Base-by-base conservation (phyloP, 305 asterid species). In the Solanum hybrid region DNA sequence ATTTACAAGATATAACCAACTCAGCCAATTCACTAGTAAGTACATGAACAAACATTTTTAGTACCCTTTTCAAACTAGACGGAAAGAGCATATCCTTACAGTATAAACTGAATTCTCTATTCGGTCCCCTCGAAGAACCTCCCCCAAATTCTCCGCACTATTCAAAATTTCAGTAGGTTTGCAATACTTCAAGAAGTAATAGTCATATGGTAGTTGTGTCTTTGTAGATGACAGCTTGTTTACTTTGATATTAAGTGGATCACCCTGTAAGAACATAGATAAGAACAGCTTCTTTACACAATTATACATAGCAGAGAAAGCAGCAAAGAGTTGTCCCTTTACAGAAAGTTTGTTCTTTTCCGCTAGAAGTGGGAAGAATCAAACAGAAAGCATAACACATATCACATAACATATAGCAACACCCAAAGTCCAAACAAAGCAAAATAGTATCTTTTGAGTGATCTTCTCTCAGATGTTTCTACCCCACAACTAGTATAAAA, bases 111-210 rank as follows among this genome's bases (percentile, higher is more conserved):
- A 96, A 89, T 96, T 96, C 92, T 96, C 99, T 27, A 96, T 96
- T 85, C 98, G 96, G 89, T 96, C 98, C 87, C 99, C 99, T 77
- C 99, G 96, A 73, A 96, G 97, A 89, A 96, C 98, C 94, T 96
- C 99, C 85, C 99, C 99, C 90, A 96, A 94, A 91, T 96, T 95
- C 93, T 96, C 98, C 5, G 95, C 99, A 79, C 89, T 96, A 92
- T 95, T 94, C 90, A 88, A 89, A 88, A 96, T 96, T 89, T 94
- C 93, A 0, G 42, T 6, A 12, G 99, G 98, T 90, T 94, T 95
- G 94, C 99, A 96, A 92, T 96, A 95, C 75, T 94, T 93, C 94
- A 96, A 93, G 94, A 88, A 96, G 91, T 95, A 96, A 92, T 89
- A 95, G 91, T 95, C 98, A 92, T 95, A 96, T 10, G 99, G 99